Base-by-base conservation (phyloP, 2,329 filamentous ascomycete genomes). In the Aspergillus ruber region DNA sequence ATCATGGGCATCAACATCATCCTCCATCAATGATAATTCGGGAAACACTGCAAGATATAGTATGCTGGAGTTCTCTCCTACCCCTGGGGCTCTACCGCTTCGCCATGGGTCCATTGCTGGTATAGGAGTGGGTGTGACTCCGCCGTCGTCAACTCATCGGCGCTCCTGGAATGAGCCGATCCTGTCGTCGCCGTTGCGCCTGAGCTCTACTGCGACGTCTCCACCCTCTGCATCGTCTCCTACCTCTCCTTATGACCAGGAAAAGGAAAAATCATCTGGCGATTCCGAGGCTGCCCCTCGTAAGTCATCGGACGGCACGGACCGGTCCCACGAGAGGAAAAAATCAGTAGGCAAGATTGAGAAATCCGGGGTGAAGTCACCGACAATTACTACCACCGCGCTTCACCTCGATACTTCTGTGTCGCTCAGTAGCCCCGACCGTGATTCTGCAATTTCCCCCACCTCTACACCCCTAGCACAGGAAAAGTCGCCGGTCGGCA, bases 51-150 rank as follows among this genome's bases (percentile, higher is more conserved):
- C 10, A 4, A 29, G 25, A 29, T 29, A 29, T 12, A 87, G 82
- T 66, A 82, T 86, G 78, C 73, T 85, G 15, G 80, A 83, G 61
- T 74, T 82, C 58, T 73, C 76, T 60, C 73, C 78, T 48, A 74
- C 60, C 60, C 73, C 78, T 49, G 74, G 60, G 46, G 53, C 59
- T 35, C 56, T 61, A 7, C 57, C 54, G 29, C 56, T 54, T 45
- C 64, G 63, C 51, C 65, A 63, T 60, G 62, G 60, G 50, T 73
- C 68, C 44, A 67, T 69, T 51, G 67, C 66, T 47, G 67, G 69
- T 35, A 62, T 62, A 50, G 64, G 64, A 35, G 58, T 62, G 32
- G 66, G 65, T 48, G 61, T 66, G 46, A 63, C 62, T 47, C 55
- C 62, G 44, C 58, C 64, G 42, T 56, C 25, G 25, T 29, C 25